phyloP scores from a whole-genome alignment of 192 early-diverging fungal genomes.

The Backusella sp. region DNA sequence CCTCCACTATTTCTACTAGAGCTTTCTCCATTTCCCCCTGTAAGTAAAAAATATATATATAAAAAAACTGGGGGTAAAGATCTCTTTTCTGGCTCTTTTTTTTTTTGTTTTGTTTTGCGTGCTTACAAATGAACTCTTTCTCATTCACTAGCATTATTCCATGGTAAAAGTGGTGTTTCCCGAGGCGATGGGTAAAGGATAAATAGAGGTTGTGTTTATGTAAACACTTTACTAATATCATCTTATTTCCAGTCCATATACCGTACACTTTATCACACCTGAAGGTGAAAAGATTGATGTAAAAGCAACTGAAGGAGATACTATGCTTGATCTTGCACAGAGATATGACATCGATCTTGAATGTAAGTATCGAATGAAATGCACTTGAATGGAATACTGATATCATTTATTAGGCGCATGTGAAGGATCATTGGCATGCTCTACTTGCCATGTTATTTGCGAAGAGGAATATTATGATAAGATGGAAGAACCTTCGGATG shows the following conservation, averaged over 20 bases:
- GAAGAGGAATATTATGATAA: constrained; percentile 78
- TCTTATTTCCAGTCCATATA: constrained; percentile 34
- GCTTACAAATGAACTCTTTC: constrained; percentile 4
- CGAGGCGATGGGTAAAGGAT: constrained; percentile 31
- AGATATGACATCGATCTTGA: constrained; percentile 91
- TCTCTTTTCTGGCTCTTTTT: background rate
- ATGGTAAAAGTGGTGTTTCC: constrained; percentile 27
- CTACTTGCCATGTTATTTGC: constrained; percentile 93
- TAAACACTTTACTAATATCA: background rate
- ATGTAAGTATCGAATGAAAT: constrained; percentile 47
- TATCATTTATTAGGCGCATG: constrained; percentile 67
- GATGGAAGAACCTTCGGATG: constrained; percentile 91
- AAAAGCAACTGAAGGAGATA: constrained; percentile 80
- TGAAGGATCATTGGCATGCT: constrained; percentile 93
- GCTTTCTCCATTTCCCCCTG: constrained; percentile 6
- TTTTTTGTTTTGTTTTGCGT: background rate
- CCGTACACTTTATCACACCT: constrained; percentile 82
- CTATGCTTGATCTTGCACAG: constrained; percentile 90
- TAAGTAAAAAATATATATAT: background rate
- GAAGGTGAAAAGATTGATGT: constrained; percentile 79
- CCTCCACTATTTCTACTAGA: background rate
- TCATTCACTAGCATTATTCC: constrained; percentile 21
- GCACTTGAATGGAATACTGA: background rate
- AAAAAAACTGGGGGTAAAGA: background rate
- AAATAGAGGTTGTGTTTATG: background rate